These are phyloP conservation scores for Paradendryphiella salina DNA, from an alignment of 2,329 filamentous ascomycete genomes.

Conservation along the genomic window DNA sequence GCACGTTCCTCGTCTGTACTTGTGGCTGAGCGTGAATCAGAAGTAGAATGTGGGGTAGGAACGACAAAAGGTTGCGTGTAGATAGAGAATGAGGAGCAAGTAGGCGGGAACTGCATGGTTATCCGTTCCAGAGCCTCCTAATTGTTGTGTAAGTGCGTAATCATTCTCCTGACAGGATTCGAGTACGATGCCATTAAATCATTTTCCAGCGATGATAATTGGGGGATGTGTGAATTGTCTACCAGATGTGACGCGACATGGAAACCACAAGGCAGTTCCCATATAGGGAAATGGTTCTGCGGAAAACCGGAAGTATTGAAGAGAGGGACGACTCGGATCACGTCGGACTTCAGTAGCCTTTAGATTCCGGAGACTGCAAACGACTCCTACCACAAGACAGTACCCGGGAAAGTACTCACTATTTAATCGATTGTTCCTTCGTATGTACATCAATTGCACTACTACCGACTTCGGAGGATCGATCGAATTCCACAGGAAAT, in stretches of 20 bases:
- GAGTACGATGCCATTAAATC: too few relatives aligned
- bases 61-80: too few relatives aligned
- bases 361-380: neutral
- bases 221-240: too few relatives aligned
- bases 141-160: too few relatives aligned
- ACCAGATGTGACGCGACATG: neutral
- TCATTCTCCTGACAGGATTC: too few relatives aligned
- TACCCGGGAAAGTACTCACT: neutral
- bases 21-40: neutral
- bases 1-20: neutral
- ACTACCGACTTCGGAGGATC: neutral
- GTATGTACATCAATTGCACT: neutral
- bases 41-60: neutral
- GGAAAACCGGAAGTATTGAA: neutral
- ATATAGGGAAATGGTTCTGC: neutral
- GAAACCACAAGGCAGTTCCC: too few relatives aligned
- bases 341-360: neutral
- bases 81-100: too few relatives aligned
- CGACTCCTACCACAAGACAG: neutral
- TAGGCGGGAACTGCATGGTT: too few relatives aligned
- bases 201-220: too few relatives aligned
- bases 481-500: slow-evolving; percentile 31
- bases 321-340: neutral
- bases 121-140: too few relatives aligned
- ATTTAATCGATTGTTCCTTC: neutral